Evolutionary conservation across 495 filamentous ascomycete genomes (phyloP), one percentile per base, ranked within the genome.

Genomic region (Rusavskia elegans): DNA sequence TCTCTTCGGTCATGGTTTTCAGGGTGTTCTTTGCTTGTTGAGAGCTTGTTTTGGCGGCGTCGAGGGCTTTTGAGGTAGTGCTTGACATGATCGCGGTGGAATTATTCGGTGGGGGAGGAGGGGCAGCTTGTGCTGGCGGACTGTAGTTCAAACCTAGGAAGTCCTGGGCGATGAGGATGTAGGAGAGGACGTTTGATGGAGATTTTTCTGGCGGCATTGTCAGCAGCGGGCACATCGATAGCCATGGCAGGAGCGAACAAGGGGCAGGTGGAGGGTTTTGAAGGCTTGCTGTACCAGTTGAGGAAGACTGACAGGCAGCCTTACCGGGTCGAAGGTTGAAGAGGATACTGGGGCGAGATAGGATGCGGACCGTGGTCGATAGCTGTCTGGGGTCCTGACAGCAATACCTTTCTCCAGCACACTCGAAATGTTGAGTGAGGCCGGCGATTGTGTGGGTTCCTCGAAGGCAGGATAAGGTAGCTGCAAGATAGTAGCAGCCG

Each of bases 61-160:
- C 48, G 48, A 50, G 17, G 9, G 48, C 48, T 50, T 50, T 50
- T 2, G 48, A 50, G 16, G 48, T 50, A 1, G 48, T 37, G n/a
- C 21, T 35, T 14, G 48, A 50, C 36, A 39, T 46, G 14, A 13
- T 29, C 19, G 44, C 1, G 5, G 41, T 11, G 44, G 14, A 17
- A 29, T 1, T 29, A 23, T 8, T 16, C 14, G 44, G 6, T 11
- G 17, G 11, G 7, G 21, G 44, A 25, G 44, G 19, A 23, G 19
- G 16, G 19, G 44, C 44, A 25, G 23, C 20, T 25, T 29, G 44
- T 11, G 44, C 5, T 11, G 44, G 44, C 3, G 44, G 5, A n/a
- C 6, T 9, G 8, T 29, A 16, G 10, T 23, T 16, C 14, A 29
- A 4, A 9, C 44, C 44, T 9, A 46, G 21, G 23, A 46, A 46